These are phyloP conservation scores for Yamadazyma laniorum DNA, from an alignment of 805 yeast genomes.

Conservation along the genomic window DNA sequence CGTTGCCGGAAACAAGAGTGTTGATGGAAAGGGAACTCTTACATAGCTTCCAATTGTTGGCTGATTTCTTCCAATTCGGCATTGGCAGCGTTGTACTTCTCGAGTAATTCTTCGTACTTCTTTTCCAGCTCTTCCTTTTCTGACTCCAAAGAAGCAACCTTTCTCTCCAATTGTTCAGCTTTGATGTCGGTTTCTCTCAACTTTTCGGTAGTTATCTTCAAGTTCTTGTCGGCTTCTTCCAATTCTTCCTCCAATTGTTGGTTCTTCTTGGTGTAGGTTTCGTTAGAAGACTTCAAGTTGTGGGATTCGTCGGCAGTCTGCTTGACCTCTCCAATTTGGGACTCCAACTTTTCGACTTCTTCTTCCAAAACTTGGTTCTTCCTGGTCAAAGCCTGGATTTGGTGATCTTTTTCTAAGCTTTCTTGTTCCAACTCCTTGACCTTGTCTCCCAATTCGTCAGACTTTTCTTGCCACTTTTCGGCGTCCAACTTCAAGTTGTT, in stretches of 20 bases:
- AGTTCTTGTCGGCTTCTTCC: constrained; percentile 85
- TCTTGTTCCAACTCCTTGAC: constrained; percentile 93
- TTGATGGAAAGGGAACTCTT: constrained; percentile 14
- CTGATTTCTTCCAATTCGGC: constrained; percentile 95
- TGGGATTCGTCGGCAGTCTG: constrained; percentile 88
- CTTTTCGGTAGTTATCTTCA: constrained; percentile 91
- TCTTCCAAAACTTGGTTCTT: constrained; percentile 87
- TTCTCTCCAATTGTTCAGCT: constrained; percentile 94
- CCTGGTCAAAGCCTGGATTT: constrained; percentile 87
- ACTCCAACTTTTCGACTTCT: constrained; percentile 75
- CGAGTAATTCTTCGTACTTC: constrained; percentile 84
- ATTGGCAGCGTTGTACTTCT: constrained; percentile 79
- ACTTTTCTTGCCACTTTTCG: constrained; percentile 95
- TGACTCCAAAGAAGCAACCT: constrained; percentile 84
- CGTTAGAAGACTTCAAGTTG: constrained; percentile 84
- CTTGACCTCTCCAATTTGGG: constrained; percentile 71
- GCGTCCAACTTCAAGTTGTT: constrained; percentile 89
- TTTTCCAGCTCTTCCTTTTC: constrained; percentile 91
- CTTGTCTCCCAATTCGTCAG: constrained; percentile 78
- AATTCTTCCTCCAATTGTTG: constrained; percentile 85
- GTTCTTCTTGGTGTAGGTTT: constrained; percentile 85
- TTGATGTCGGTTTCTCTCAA: constrained; percentile 93
- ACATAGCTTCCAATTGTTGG: constrained; percentile 85
- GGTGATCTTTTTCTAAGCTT: constrained; percentile 88
- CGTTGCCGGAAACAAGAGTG: neutral